Base-by-base conservation (phyloP, 83 land plant species). In the Isoetes engelmannii region DNA sequence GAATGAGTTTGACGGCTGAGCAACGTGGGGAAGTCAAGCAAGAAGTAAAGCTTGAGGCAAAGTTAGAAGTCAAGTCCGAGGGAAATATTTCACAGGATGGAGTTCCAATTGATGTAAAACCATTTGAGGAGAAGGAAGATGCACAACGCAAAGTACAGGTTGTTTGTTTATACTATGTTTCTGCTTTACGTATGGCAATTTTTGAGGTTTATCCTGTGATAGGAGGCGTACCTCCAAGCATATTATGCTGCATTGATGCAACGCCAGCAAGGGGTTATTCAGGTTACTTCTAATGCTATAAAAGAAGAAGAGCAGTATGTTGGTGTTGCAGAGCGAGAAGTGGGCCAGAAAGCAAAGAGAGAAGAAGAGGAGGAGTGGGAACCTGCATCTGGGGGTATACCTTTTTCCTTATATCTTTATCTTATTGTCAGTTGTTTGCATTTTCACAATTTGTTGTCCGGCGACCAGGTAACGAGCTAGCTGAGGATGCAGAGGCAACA, bases 221-320 rank as follows among this genome's bases (percentile, higher is more conserved):
- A 90, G 89, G 89, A 84, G 72, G 97, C 88, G 68, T 92, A 88
- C 73, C 47, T 78, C 6, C 81, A 81, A 61, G 92, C 89, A 6
- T 92, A 92, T 75, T 88, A 92, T 73, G 86, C 82, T 63, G 93
- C 93, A 60, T 17, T 88, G 12, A 1, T 74, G 9, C 67, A 74
- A 80, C 72, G 72, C 56, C 97, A 88, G 68, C 74, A 78, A 68
- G 84, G 80, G 44, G 76, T 77, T 56, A 81, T 71, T 53, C 80
- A 75, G 54, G 74, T 77, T 57, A 57, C 58, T 4, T 76, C 70
- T 48, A 89, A 88, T 69, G 44, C 82, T 7, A 85, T 79, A 72
- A 71, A 87, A 15, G 84, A 80, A 28, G 37, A 28, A 28, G 37
- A 28, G 37, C 37, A 28, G 37, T 0, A 28, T 28, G 37, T 28